Percentiles rank a stretch among this genome's conserved stretches.
phyloP scores from a whole-genome alignment of 257 asterid species.

The Craterostigma plantagineum region DNA sequence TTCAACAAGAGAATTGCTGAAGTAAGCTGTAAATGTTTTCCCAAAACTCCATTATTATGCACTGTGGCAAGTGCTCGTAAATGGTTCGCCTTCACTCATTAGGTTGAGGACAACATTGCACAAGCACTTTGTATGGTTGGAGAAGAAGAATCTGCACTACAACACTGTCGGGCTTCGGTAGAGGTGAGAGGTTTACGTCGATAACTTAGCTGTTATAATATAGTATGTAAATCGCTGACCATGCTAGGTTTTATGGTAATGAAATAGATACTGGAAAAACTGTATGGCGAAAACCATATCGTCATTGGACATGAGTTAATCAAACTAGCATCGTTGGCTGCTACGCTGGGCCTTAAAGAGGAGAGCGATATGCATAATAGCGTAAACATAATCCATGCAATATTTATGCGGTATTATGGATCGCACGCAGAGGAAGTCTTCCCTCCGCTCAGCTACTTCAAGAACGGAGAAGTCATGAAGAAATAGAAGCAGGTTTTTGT shows the following conservation, averaged over 20 bases:
- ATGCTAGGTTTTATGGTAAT: slow-evolving; percentile 44
- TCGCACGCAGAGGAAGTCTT: too few species aligned
- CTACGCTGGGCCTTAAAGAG: too few species aligned
- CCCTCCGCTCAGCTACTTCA: too few species aligned
- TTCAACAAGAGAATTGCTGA: slow-evolving; percentile 73
- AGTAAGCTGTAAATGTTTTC: slow-evolving; percentile 17
- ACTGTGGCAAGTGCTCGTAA: neutral
- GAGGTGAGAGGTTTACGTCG: too few species aligned
- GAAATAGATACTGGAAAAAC: slow-evolving; percentile 41
- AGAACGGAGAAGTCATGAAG: too few species aligned
- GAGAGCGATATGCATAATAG: too few species aligned
- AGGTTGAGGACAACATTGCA: slow-evolving; percentile 74
- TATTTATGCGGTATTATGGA: too few species aligned
- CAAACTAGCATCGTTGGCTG: slow-evolving; percentile 64
- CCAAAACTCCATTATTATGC: neutral
- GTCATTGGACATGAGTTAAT: slow-evolving; percentile 69
- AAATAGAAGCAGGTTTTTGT: too few species aligned
- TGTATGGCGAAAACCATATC: slow-evolving; percentile 56
- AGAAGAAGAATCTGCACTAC: slow-evolving; percentile 39
- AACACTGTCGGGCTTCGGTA: slow-evolving; percentile 76
- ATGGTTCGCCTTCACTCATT: slow-evolving; percentile 1
- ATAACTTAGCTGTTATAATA: too few species aligned
- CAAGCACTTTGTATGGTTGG: slow-evolving; percentile 61
- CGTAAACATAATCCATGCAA: too few species aligned
- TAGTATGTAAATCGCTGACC: too few species aligned